Evolutionary conservation across 306 rosid genomes (phyloP), one percentile per base, ranked within the genome.

Genomic region (Adenanthera pavonina): DNA sequence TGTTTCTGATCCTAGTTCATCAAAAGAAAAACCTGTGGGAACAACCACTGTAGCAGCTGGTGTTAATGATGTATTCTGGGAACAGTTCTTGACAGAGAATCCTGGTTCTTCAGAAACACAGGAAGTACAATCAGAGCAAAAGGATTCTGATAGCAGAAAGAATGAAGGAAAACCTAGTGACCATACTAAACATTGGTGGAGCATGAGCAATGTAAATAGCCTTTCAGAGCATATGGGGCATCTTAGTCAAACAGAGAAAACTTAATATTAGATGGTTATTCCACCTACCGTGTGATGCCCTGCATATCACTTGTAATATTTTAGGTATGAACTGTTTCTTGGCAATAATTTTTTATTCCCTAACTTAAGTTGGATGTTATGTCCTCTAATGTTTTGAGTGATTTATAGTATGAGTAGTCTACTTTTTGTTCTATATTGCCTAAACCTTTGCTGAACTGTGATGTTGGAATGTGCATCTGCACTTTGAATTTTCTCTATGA

Each of bases 21-120:
- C 85, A 6, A 72, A 77, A 70, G 92, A 85, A 73, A 86, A 78
- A 73, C 84, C 75, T 25, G 76, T 49, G 20, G 89, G 40, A 69
- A 41, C 79, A 47, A 57, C 86, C 41, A 48, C 83, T 10, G 81
- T 67, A 44, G 66, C 87, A 34, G 79, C 89, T 4, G 92, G 95
- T 65, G 89, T 74, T 51, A 95, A 91, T 86, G 97, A 91, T 19
- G 51, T 81, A 20, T 95, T 92, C 75, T 95, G 98, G 97, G 91
- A 92, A 75, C 94, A 88, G 72, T 92, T 90, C 84, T 90, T 95
- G 90, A 91, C 94, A 1, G 98, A 95, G 89, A 87, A 89, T 87
- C 95, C 97, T 33, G 97, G 91, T 72, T 87, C 93, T 3, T 64
- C 85, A 16, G 92, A 91, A 33, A 64, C 80, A 2, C 89, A 79